Conservation (phyloP, 2,329 filamentous ascomycete genomes). For the Diplodia corticola region DNA sequence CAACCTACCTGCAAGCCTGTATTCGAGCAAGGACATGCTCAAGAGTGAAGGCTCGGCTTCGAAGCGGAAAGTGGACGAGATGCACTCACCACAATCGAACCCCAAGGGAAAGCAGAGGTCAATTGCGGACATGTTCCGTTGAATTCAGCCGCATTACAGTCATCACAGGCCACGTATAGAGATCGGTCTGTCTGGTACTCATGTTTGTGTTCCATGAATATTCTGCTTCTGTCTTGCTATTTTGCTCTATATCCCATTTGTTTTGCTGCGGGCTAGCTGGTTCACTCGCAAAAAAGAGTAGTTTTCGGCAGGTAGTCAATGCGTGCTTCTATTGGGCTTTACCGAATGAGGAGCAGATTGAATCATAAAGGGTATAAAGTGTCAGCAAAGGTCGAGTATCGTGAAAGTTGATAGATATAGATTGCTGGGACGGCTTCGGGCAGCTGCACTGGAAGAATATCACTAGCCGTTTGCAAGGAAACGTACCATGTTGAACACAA, state of each 20-base stretch:
- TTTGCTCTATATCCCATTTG: background rate
- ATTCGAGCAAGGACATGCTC: constrained; percentile 43
- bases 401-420: no score
- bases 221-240: background rate
- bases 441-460: no score
- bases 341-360: no score
- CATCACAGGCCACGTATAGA: background rate
- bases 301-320: background rate
- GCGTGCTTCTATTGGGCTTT: background rate
- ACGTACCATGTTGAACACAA: no score
- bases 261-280: background rate
- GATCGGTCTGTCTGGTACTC: background rate
- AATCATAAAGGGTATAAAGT: no score
- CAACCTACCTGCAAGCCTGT: constrained; percentile 46
- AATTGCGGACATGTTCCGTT: background rate
- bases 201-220: background rate
- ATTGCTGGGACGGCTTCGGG: no score
- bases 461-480: no score
- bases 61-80: constrained; percentile 15
- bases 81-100: background rate
- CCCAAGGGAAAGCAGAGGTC: constrained; percentile 1
- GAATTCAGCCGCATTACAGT: background rate
- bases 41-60: background rate
- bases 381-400: no score
- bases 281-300: background rate